A percentile compares a stretch with the other conserved stretches of the same genome.
phyloP scores from a whole-genome alignment of 1,284 basidiomycete species.

The Moesziomyces globuligerus region DNA sequence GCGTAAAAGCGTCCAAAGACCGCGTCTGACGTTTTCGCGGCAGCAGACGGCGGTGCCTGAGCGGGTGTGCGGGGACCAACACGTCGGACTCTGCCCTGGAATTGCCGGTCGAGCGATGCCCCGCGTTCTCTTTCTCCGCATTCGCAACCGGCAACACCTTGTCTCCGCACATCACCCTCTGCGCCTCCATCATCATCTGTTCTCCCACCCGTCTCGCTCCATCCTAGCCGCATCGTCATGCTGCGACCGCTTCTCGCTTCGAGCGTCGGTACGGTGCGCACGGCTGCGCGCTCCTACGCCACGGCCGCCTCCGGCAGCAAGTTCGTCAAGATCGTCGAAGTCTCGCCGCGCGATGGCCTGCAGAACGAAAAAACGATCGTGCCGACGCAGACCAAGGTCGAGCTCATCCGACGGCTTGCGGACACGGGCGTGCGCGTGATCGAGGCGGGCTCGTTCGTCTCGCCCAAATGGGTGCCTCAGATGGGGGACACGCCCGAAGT shows the following conservation, averaged over 20 bases:
- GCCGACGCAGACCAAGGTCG: conserved; percentile 79
- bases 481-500: conserved; percentile 68
- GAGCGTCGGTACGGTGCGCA: neutral
- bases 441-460: conserved; percentile 91
- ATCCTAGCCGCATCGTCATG: conserved; percentile 6
- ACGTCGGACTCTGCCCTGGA: too few relatives aligned
- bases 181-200: too few relatives aligned
- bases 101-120: too few relatives aligned
- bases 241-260: conserved; percentile 9
- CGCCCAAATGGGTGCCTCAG: conserved; percentile 78
- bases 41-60: too few relatives aligned
- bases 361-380: conserved; percentile 87
- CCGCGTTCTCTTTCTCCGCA: too few relatives aligned
- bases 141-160: too few relatives aligned
- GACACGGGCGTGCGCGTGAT: conserved; percentile 78
- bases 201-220: neutral
- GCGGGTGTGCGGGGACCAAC: too few relatives aligned
- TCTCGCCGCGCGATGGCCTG: conserved; percentile 89
- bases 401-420: conserved; percentile 81
- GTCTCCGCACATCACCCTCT: too few relatives aligned
- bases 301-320: conserved; percentile 16
- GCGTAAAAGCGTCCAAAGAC: conserved; percentile 12
- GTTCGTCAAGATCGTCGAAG: conserved; percentile 79
- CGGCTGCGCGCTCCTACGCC: conserved; percentile 13
- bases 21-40: too few relatives aligned